Evolutionary conservation across 495 filamentous ascomycete genomes (phyloP).

Genomic region (Aspergillus hancockii): DNA sequence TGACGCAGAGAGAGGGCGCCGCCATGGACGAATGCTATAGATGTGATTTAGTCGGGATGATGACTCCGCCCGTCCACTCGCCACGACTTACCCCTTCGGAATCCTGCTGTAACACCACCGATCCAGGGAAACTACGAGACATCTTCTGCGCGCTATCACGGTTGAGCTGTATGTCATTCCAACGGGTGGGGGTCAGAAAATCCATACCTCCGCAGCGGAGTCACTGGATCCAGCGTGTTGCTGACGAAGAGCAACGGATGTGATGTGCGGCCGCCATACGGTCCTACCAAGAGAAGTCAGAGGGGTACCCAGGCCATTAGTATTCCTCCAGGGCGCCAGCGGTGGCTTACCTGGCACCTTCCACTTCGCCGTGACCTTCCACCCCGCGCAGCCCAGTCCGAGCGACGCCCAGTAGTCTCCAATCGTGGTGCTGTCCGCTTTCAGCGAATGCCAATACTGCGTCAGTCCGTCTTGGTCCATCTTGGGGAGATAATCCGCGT

Average conservation of each 20-base stretch:
- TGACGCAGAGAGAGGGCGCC: slow-evolving; percentile 49
- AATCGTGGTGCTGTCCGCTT: slow-evolving; percentile 45
- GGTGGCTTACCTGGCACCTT: slow-evolving; percentile 43
- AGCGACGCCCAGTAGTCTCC: slow-evolving; percentile 62
- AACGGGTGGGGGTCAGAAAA: neutral
- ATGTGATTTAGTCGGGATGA: neutral
- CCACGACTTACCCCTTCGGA: slow-evolving; percentile 60
- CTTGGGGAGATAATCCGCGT: slow-evolving; percentile 49
- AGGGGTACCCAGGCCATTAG: neutral
- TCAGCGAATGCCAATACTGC: slow-evolving; percentile 45
- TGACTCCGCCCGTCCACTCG: no score
- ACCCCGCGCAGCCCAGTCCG: slow-evolving; percentile 57
- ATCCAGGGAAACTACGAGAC: slow-evolving; percentile 51
- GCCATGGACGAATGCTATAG: slow-evolving; percentile 48
- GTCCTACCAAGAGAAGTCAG: slow-evolving; percentile 22
- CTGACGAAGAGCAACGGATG: slow-evolving; percentile 62
- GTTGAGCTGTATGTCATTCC: slow-evolving; percentile 14
- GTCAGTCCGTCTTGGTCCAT: slow-evolving; percentile 46
- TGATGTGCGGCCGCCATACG: slow-evolving; percentile 40
- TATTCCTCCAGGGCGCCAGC: neutral
- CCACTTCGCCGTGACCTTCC: slow-evolving; percentile 59
- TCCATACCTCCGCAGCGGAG: slow-evolving; percentile 44
- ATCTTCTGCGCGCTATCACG: slow-evolving; percentile 48
- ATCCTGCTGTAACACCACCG: slow-evolving; percentile 50
- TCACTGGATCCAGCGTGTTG: slow-evolving; percentile 62